phyloP scores from a whole-genome alignment of 179 eudicot genomes.

The Dionaea muscipula region DNA sequence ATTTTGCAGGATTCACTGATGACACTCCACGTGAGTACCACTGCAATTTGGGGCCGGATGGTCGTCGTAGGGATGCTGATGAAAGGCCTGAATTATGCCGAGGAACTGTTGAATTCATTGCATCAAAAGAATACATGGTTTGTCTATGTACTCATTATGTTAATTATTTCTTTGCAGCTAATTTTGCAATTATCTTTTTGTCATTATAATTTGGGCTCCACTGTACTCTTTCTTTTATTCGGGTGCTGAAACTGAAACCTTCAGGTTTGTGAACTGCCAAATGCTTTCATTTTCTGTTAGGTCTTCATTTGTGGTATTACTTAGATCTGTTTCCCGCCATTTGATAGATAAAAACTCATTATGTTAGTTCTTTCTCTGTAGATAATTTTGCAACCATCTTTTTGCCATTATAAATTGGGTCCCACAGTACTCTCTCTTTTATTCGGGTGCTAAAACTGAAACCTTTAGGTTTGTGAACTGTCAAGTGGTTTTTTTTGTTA shows the following conservation, averaged over 20 bases:
- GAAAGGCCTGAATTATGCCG: constrained; percentile 90
- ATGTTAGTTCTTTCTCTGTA: background rate
- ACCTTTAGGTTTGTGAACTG: background rate
- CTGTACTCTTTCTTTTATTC: background rate
- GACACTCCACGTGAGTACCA: constrained; percentile 96
- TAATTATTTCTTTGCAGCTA: background rate
- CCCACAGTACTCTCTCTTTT: background rate
- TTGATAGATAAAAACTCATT: no score
- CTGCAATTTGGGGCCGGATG: constrained; percentile 93
- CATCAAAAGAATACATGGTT: constrained; percentile 86
- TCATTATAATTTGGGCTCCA: background rate
- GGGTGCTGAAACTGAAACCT: background rate
- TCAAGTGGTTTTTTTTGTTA: no score
- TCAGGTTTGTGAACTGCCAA: background rate
- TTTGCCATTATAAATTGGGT: background rate
- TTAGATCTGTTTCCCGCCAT: no score
- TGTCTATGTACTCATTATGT: constrained; percentile 14
- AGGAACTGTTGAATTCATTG: constrained; percentile 98
- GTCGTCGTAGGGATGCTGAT: constrained; percentile 97
- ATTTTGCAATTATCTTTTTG: background rate
- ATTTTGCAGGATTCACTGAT: constrained; percentile 66
- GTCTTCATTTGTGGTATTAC: no score
- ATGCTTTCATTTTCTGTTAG: no score
- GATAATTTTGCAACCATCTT: no score
- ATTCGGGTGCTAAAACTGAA: background rate